Evolutionary conservation across 495 filamentous ascomycete species (phyloP).

Genomic region (Evansstolkia leycettana): DNA sequence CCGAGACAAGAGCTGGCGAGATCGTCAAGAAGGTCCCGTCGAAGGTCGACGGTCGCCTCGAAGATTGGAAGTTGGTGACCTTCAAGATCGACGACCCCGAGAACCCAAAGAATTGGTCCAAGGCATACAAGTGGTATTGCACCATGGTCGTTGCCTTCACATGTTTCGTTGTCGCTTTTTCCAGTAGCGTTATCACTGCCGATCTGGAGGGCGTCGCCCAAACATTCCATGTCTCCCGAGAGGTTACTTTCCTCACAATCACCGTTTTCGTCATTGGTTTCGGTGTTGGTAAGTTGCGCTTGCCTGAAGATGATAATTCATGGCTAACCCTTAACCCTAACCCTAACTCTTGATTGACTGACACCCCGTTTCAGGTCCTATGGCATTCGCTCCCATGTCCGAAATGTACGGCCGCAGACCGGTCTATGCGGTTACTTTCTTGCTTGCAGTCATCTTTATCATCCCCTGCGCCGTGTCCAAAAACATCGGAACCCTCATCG

Average conservation of each 20-base stretch:
- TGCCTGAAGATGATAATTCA: background rate
- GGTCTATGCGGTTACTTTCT: constrained; percentile 44
- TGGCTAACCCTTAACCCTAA: no score
- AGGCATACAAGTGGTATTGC: constrained; percentile 51
- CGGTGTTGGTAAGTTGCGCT: constrained; percentile 46
- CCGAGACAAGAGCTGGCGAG: constrained; percentile 45
- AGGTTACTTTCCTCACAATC: constrained; percentile 55
- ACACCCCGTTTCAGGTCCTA: constrained; percentile 39
- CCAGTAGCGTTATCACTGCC: constrained; percentile 53
- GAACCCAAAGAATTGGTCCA: constrained; percentile 52
- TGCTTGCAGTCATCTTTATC: constrained; percentile 59
- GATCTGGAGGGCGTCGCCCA: constrained; percentile 47
- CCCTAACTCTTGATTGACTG: no score
- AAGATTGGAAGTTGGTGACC: constrained; percentile 59
- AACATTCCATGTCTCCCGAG: constrained; percentile 49
- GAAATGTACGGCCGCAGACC: constrained; percentile 58
- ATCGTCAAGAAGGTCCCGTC: constrained; percentile 45
- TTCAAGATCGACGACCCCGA: constrained; percentile 50
- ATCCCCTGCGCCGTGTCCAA: constrained; percentile 65
- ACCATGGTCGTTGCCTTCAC: constrained; percentile 44
- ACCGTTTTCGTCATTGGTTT: constrained; percentile 72
- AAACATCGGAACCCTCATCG: constrained; percentile 63
- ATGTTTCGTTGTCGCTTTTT: constrained; percentile 57
- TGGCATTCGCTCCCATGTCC: constrained; percentile 67
- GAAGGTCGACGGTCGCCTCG: constrained; percentile 35